phyloP scores from a whole-genome alignment of 2,329 filamentous ascomycete genomes.

The Venturia carpophila region DNA sequence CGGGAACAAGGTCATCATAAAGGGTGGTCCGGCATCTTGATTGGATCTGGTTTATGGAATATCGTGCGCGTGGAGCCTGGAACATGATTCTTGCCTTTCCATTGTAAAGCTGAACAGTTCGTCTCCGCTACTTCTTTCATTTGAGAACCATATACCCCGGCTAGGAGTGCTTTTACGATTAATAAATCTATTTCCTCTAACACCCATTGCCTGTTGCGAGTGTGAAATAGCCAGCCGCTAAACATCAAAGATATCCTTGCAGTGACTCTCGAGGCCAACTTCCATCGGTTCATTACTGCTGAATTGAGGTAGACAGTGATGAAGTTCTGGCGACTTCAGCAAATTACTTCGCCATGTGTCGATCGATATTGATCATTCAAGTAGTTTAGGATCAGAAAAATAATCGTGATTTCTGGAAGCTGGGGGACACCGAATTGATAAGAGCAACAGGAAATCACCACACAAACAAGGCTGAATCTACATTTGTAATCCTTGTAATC shows the following conservation, averaged over 20 bases:
- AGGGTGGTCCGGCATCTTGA: neutral
- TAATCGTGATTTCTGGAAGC: too few species aligned
- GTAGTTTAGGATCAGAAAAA: too few species aligned
- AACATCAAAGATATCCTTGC: too few species aligned
- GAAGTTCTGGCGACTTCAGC: too few species aligned
- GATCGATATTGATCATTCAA: too few species aligned
- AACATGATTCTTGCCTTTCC: neutral
- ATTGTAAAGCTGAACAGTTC: neutral
- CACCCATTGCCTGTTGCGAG: neutral
- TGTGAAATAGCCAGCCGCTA: neutral
- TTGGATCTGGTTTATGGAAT: neutral
- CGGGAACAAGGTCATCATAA: neutral
- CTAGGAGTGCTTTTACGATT: neutral
- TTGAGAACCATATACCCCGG: neutral
- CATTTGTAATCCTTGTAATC: neutral
- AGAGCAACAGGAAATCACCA: too few species aligned
- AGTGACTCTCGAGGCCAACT: too few species aligned
- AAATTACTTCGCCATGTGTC: too few species aligned
- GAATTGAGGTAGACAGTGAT: too few species aligned
- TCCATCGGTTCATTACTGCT: too few species aligned
- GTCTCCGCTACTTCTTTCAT: neutral
- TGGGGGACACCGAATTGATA: too few species aligned
- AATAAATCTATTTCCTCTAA: neutral
- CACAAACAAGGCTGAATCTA: neutral
- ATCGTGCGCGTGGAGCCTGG: neutral